phyloP scores from a whole-genome alignment of 139 green algal species.

The Chlamydomonas eustigma region DNA sequence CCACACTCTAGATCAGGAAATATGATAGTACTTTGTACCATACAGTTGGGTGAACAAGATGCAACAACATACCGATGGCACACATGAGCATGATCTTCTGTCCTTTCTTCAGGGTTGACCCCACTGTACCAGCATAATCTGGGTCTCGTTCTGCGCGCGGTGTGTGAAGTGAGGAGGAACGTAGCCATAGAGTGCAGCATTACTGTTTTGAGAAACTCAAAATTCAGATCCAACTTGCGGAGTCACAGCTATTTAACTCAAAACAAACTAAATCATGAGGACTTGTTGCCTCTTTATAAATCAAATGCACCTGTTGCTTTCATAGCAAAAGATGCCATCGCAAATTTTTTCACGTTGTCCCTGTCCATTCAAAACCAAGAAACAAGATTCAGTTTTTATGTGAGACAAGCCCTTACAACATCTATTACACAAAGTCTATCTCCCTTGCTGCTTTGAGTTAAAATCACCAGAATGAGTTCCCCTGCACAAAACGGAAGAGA shows the following conservation, averaged over 20 bases:
- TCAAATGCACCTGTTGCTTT: conserved; percentile 52
- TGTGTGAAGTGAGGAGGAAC: neutral
- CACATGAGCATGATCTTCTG: conserved; percentile 47
- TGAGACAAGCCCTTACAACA: too few species aligned
- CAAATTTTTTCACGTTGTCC: conserved; percentile 65
- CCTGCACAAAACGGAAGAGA: conserved; percentile 52
- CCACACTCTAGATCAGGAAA: too few species aligned
- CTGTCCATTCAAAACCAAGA: neutral
- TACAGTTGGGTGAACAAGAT: too few species aligned
- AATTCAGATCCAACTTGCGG: neutral
- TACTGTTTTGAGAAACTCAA: neutral
- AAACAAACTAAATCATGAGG: neutral
- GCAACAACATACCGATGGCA: conserved; percentile 30
- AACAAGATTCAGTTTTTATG: neutral
- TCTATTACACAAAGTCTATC: neutral
- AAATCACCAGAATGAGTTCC: conserved; percentile 27
- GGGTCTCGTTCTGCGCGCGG: conserved; percentile 57
- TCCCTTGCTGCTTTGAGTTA: neutral
- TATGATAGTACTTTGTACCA: too few species aligned
- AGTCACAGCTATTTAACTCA: neutral
- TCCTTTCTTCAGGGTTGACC: conserved; percentile 43
- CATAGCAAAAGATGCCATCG: conserved; percentile 66
- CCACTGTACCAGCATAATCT: conserved; percentile 42
- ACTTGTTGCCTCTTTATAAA: conserved; percentile 13
- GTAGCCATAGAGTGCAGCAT: too few species aligned